These are phyloP conservation scores for Fistulinella staudtii DNA, from an alignment of 1,284 basidiomycete genomes.

Conservation along the genomic window DNA sequence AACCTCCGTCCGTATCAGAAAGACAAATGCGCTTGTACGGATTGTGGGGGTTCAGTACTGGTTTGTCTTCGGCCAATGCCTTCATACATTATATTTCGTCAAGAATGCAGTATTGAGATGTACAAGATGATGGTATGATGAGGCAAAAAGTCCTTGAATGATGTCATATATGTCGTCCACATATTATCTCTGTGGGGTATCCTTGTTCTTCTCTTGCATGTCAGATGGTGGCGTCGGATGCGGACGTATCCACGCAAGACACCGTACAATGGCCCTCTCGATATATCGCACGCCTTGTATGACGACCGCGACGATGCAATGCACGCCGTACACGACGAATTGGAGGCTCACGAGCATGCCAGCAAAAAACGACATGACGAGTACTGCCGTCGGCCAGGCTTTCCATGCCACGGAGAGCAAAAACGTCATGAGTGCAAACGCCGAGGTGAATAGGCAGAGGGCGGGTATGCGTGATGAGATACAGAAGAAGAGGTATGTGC, in stretches of 20 bases:
- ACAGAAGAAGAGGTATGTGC: slow-evolving; percentile 61
- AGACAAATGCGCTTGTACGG: no score
- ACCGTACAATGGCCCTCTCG: slow-evolving; percentile 14
- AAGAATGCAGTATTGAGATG: no score
- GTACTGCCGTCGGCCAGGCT: slow-evolving; percentile 57
- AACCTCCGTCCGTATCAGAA: no score
- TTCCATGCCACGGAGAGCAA: slow-evolving; percentile 55
- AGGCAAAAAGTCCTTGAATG: no score
- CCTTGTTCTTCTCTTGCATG: slow-evolving; percentile 18
- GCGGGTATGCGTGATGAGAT: slow-evolving; percentile 60
- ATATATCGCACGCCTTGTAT: slow-evolving; percentile 5
- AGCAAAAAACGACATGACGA: slow-evolving; percentile 52
- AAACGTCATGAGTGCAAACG: slow-evolving; percentile 54
- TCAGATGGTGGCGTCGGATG: slow-evolving; percentile 3
- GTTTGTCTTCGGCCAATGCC: no score
- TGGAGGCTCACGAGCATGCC: slow-evolving; percentile 58
- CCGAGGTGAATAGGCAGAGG: slow-evolving; percentile 51
- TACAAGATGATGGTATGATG: no score
- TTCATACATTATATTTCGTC: no score
- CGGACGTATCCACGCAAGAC: slow-evolving; percentile 11
- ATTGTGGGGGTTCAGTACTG: no score
- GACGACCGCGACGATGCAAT: slow-evolving; percentile 26
- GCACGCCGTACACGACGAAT: slow-evolving; percentile 58
- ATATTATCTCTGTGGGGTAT: neutral
- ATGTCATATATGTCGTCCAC: no score